Evolutionary conservation across 495 filamentous ascomycete species (phyloP), one percentile per base, ranked within the genome.

Genomic region (Delitschia confertaspora): DNA sequence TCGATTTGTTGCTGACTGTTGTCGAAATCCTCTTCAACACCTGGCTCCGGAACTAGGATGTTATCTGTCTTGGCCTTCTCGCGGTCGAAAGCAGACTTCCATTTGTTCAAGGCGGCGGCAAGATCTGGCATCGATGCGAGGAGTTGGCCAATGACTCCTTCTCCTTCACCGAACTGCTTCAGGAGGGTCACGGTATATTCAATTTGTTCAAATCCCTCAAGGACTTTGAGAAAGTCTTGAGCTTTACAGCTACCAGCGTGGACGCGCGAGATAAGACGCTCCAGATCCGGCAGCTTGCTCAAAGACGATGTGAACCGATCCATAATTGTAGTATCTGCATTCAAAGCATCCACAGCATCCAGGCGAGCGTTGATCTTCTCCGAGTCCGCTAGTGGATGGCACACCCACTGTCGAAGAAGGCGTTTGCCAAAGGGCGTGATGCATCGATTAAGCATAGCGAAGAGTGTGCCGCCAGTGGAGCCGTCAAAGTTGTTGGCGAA

Each of bases 181-280:
- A 95, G 73, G 9, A 94, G 71, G 45, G 76, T 74, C 72, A 93
- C 85, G 0, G 84, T 91, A 57, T 88, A 85, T 31, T 93, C 86
- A 13, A 96, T 95, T 61, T 93, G 89, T 63, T 96, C 93, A 56
- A 96, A 99, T 0, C 93, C 93, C 57, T 99, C 88, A 0, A 99
- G 69, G 3, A 96, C 89, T n/a, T 75, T 78, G 17, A 93, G 76
- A 57, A 99, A 99, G 60, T 96, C 91, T 29, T 86, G 80, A 0
- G 88, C 75, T 56, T 78, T 87, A 67, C 88, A 94, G 21, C 76
- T 74, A 2, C 84, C 84, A 5, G 93, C 93, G 57, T 99, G 93
- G 16, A 99, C 82, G 4, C 93, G 80, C 23, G 93, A 96, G 43
- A 96, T 93, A 30, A 96, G 69, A 13, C 93, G 74, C 62, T 99